Percentiles rank a stretch among this genome's conserved stretches.
phyloP scores from a whole-genome alignment of 805 yeast species.

The Barnettozyma sucrosica region DNA sequence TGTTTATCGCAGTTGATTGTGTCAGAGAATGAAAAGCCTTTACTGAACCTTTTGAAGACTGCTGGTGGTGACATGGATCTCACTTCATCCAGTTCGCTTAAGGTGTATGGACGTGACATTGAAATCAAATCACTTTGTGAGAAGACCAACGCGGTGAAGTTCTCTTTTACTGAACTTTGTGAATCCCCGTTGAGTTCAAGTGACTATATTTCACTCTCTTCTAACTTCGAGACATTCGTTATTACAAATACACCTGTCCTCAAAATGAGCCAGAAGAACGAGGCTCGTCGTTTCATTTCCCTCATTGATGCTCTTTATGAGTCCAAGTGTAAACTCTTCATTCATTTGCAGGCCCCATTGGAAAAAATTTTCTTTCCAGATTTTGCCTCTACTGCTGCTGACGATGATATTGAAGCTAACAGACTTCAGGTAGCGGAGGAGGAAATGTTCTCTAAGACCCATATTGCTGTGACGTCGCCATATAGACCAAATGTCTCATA shows the following conservation, averaged over 20 bases:
- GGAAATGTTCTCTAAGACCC: slow-evolving; percentile 64
- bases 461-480: slow-evolving; percentile 53
- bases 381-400: slow-evolving; percentile 7
- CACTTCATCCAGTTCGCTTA: slow-evolving; percentile 27
- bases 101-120: slow-evolving; percentile 52
- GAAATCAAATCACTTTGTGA: slow-evolving; percentile 36
- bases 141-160: slow-evolving; percentile 32
- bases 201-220: slow-evolving; percentile 64
- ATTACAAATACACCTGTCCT: slow-evolving; percentile 58
- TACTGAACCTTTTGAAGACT: background rate
- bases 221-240: slow-evolving; percentile 50
- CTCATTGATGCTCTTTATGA: slow-evolving; percentile 67
- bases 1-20: slow-evolving; percentile 29
- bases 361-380: slow-evolving; percentile 63
- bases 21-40: slow-evolving; percentile 27
- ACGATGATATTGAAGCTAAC: slow-evolving; percentile 28
- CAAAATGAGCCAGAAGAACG: slow-evolving; percentile 52
- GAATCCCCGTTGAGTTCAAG: slow-evolving; percentile 55
- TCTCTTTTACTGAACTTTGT: slow-evolving; percentile 51
- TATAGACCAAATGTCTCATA: slow-evolving; percentile 65
- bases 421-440: slow-evolving; percentile 50
- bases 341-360: slow-evolving; percentile 44
- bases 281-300: slow-evolving; percentile 63
- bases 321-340: slow-evolving; percentile 52
- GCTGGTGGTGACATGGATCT: background rate